Percentiles rank a stretch among this genome's conserved stretches.
phyloP scores from a whole-genome alignment of 495 filamentous ascomycete genomes.

The Cercophora samala region DNA sequence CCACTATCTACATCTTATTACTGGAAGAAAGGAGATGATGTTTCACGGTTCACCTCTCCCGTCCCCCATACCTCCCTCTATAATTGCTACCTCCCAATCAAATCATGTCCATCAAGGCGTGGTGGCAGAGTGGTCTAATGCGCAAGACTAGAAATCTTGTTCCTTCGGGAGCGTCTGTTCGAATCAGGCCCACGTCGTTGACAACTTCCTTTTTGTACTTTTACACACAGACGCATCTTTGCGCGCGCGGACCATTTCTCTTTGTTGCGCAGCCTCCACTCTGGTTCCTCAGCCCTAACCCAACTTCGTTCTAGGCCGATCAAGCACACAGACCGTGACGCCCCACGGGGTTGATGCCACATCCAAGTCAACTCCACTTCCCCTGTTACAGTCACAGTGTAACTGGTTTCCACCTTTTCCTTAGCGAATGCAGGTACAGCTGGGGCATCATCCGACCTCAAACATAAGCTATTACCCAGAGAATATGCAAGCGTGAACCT shows the following conservation, averaged over 20 bases:
- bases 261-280: not conserved
- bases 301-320: no score
- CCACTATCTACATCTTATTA: no score
- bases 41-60: not conserved
- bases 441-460: no score
- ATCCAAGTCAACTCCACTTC: not conserved
- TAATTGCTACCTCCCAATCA: not conserved
- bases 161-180: slow-evolving; percentile 27
- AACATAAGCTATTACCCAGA: no score
- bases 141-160: slow-evolving; percentile 30
- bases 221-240: no score
- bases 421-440: not conserved
- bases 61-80: not conserved
- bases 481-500: not conserved
- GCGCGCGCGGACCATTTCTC: not conserved
- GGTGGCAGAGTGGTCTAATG: slow-evolving; percentile 27
- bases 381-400: not conserved
- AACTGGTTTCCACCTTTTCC: no score
- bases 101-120: slow-evolving; percentile 7
- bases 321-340: no score
- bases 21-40: no score
- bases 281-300: not conserved
- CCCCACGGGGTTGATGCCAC: no score
- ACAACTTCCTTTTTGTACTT: slow-evolving; percentile 10
- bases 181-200: slow-evolving; percentile 27